phyloP scores from a whole-genome alignment of 192 early-diverging fungal species.

The Funneliformis mosseae region DNA sequence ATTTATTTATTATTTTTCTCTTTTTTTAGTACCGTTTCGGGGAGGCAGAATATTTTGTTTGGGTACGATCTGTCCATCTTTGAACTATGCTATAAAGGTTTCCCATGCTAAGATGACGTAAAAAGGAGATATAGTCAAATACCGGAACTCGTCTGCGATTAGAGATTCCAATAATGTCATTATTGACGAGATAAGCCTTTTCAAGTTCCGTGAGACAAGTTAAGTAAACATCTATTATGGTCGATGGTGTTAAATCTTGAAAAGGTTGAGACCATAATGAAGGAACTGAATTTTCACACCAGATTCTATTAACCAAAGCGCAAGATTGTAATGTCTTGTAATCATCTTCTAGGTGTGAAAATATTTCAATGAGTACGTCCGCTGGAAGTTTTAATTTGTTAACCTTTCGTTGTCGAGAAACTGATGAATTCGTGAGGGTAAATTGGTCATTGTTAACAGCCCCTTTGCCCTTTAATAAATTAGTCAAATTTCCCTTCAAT shows the following conservation, averaged over 20 bases:
- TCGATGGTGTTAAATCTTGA: neutral
- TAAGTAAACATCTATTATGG: constrained; percentile 20
- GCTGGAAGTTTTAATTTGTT: neutral
- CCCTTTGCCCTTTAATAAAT: neutral
- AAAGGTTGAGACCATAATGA: constrained; percentile 28
- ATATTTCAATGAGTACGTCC: constrained; percentile 17
- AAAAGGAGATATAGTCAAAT: constrained; percentile 21
- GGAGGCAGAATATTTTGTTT: neutral
- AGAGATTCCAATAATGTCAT: neutral
- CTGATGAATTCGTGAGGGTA: neutral
- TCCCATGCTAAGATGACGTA: constrained; percentile 20
- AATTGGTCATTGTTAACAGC: neutral
- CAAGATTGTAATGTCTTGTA: constrained; percentile 24
- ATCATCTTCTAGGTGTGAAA: constrained; percentile 15
- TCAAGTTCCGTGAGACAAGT: neutral
- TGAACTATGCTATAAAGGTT: constrained; percentile 21
- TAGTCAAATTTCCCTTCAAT: constrained; percentile 5
- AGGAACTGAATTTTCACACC: constrained; percentile 26
- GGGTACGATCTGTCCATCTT: constrained; percentile 25
- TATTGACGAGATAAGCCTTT: neutral
- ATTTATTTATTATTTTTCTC: neutral
- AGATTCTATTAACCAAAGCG: constrained; percentile 7
- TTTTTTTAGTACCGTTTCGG: neutral
- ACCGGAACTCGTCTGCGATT: neutral
- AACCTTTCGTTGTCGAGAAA: neutral